Evolutionary conservation across 2,329 filamentous ascomycete species (phyloP).

Genomic region (Ceratocystis smalleyi): DNA sequence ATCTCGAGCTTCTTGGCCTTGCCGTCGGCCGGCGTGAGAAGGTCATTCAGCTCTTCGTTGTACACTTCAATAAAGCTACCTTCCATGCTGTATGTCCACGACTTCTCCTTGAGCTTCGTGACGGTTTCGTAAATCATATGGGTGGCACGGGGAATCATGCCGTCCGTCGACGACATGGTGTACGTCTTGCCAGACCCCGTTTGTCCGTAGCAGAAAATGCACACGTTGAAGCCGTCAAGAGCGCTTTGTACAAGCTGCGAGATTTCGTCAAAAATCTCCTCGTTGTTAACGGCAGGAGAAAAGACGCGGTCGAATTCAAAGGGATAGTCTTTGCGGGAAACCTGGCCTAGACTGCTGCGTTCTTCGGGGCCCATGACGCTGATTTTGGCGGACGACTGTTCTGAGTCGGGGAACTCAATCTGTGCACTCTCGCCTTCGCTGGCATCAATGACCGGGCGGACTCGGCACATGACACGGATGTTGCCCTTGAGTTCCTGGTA

Average conservation of each 20-base stretch:
- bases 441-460: conserved; percentile 53
- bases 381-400: conserved; percentile 77
- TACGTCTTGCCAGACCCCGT: conserved; percentile 94
- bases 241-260: conserved; percentile 93
- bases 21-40: conserved; percentile 45
- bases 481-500: conserved; percentile 97
- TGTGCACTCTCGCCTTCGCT: conserved; percentile 51
- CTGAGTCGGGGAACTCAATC: conserved; percentile 58
- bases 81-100: conserved; percentile 88
- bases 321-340: conserved; percentile 62
- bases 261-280: conserved; percentile 87
- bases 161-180: conserved; percentile 82
- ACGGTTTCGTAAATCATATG: conserved; percentile 88
- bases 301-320: conserved; percentile 95
- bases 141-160: conserved; percentile 89
- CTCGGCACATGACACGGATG: conserved; percentile 94
- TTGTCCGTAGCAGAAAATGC: conserved; percentile 97
- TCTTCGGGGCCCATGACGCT: conserved; percentile 70
- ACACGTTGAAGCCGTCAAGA: conserved; percentile 94
- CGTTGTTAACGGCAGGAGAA: conserved; percentile 58
- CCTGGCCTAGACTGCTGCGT: conserved; percentile 59
- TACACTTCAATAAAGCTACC: conserved; percentile 96
- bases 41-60: conserved; percentile 89
- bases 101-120: conserved; percentile 68
- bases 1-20: conserved; percentile 75